A percentile compares a stretch with the other conserved stretches of the same genome.
These are phyloP conservation scores for Nematocida sp. DNA, from an alignment of 371 early-diverging fungal species.

Conservation along the genomic window DNA sequence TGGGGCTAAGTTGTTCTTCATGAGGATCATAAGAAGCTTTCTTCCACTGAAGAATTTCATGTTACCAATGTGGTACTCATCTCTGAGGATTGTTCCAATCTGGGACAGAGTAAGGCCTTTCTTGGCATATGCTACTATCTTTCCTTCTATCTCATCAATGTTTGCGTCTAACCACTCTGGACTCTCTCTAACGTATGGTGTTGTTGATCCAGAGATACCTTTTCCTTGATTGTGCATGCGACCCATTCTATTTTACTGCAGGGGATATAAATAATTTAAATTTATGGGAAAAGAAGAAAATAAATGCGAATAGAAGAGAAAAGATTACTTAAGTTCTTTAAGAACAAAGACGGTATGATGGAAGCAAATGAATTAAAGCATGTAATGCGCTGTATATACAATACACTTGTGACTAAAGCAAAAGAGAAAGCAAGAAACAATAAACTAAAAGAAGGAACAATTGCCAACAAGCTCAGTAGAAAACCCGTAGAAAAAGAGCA, in stretches of 20 bases:
- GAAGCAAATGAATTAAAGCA: slow-evolving; percentile 2
- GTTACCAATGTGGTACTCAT: slow-evolving; percentile 92
- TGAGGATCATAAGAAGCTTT: slow-evolving; percentile 87
- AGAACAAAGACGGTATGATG: slow-evolving; percentile 23
- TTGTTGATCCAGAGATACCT: slow-evolving; percentile 94
- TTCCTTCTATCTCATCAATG: slow-evolving; percentile 88
- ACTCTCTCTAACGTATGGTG: slow-evolving; percentile 94
- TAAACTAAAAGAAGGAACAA: too few relatives aligned
- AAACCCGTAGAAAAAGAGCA: too few relatives aligned
- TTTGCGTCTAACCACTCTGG: slow-evolving; percentile 93
- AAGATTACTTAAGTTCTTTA: slow-evolving; percentile 32
- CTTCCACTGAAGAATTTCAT: slow-evolving; percentile 87
- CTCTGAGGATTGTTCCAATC: slow-evolving; percentile 96
- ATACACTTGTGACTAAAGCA: not conserved
- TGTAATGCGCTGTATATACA: slow-evolving; percentile 8
- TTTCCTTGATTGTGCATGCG: slow-evolving; percentile 73
- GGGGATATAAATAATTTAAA: slow-evolving; percentile 59
- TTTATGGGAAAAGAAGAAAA: slow-evolving; percentile 6
- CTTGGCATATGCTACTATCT: slow-evolving; percentile 95
- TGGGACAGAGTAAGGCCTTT: slow-evolving; percentile 96
- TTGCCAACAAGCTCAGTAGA: too few relatives aligned
- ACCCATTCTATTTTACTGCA: slow-evolving; percentile 64
- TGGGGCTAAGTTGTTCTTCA: slow-evolving; percentile 84
- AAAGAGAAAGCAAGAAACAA: not conserved
- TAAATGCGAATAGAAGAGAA: not conserved